These are phyloP conservation scores for Colletotrichum sp. DNA, from an alignment of 2,329 filamentous ascomycete genomes.

Conservation along the genomic window DNA sequence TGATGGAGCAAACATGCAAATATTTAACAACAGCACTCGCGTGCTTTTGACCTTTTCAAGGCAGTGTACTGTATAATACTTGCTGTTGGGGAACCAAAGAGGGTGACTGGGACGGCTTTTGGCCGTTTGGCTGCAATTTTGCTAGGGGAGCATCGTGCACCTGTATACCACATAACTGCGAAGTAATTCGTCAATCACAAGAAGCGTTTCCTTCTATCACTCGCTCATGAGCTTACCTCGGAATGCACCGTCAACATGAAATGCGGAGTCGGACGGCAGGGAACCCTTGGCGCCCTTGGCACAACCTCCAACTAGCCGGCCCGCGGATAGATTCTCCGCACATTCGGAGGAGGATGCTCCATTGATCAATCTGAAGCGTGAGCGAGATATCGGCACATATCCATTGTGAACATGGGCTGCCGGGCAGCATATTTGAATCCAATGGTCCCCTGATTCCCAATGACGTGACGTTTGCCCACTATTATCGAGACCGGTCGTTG, in stretches of 20 bases:
- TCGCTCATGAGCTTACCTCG: neutral
- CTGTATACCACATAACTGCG: neutral
- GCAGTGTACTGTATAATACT: neutral
- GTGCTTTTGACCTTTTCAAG: neutral
- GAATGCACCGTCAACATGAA: neutral
- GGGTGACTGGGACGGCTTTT: neutral
- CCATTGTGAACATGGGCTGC: too few species aligned
- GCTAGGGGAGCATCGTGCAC: neutral
- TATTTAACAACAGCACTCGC: neutral
- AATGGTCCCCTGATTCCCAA: neutral
- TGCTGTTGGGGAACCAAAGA: neutral
- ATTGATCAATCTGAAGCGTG: slow-evolving; percentile 14
- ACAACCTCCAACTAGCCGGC: neutral
- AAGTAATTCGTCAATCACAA: neutral
- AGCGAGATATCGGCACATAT: neutral
- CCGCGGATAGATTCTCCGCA: slow-evolving; percentile 7
- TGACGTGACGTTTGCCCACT: neutral
- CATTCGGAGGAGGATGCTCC: slow-evolving; percentile 19
- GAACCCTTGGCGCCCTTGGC: neutral
- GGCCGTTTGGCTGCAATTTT: neutral
- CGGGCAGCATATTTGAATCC: neutral
- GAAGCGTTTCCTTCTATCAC: neutral
- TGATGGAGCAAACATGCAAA: neutral
- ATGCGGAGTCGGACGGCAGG: neutral
- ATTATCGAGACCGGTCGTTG: too few species aligned